Base-by-base conservation (phyloP, 768 basidiomycete species). In the Pleurotus cornucopiae region DNA sequence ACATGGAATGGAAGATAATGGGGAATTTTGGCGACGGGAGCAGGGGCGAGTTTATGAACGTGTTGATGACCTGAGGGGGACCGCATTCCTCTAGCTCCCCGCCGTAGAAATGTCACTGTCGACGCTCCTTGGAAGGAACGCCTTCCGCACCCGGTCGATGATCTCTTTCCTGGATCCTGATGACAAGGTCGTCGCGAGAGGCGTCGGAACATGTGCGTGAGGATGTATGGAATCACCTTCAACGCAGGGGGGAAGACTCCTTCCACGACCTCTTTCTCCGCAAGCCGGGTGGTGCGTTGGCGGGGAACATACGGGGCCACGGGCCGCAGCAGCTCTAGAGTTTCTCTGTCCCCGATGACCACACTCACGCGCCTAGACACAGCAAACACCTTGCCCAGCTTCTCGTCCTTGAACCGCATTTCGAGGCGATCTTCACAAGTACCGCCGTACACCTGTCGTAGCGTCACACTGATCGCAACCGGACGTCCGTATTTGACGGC, bases 1-100 rank as follows among this genome's bases (percentile, higher is more conserved):
- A 61, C 11, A 86, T 69, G 2, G 78, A 74, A 63, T 87, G 82
- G 67, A 88, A 86, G 1, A 88, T 67, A 41, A 88, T 67, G 0
- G 87, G 85, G 66, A 86, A 87, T 1, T 73, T 71, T 39, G 69
- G 72, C 3, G 66, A 69, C 0, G 75, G 75, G 2, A 84, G 68
- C 26, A 76, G 73, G 0, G 69, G 57, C 0, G 76, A 77, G 4
- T 65, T 62, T 4, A 79, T 51, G 61, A 69, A 80, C 9, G 63
- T 57, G 52, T 79, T 70, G 57, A 74, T 77, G 5, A 77, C 67
- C 12, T 65, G 56, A 2, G 61, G 58, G 18, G 77, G 69, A 4
- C 74, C 86, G 58, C 71, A 80, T 5, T 71, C 65, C 56, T 78
- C 63, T 3, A 89, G 72, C 41, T 85, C 82, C 37, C 71, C 71